Evolutionary conservation across 441 rosid species (phyloP).

Genomic region (Mallotus repandus): DNA sequence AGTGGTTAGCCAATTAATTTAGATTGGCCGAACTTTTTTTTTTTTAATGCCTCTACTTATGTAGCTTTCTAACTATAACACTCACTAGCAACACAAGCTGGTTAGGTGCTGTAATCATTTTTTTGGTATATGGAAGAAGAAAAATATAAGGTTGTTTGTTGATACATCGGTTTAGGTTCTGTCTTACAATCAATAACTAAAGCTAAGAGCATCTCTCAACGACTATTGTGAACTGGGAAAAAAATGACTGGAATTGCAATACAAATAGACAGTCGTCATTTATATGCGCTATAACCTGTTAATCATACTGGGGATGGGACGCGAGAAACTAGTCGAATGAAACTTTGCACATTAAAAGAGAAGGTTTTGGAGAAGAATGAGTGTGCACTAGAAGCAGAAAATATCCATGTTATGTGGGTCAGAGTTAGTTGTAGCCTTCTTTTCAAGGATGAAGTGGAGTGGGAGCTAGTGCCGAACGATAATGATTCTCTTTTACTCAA

Average conservation of each 20-base stretch:
- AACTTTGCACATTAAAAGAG: too few species aligned
- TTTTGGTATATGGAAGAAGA: too few species aligned
- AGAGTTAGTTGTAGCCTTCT: neutral
- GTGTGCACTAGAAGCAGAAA: neutral
- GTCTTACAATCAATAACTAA: too few species aligned
- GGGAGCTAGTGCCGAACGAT: neutral
- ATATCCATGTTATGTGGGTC: constrained; percentile 5
- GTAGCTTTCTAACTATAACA: neutral
- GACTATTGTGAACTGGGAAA: neutral
- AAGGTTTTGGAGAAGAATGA: too few species aligned
- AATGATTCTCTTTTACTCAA: constrained; percentile 11
- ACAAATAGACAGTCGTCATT: neutral
- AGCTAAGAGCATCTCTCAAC: neutral
- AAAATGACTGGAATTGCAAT: neutral
- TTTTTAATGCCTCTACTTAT: neutral
- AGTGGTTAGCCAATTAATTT: neutral
- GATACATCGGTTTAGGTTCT: too few species aligned
- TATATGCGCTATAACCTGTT: too few species aligned
- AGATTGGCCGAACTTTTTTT: neutral
- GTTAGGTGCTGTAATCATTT: too few species aligned
- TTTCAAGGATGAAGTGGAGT: constrained; percentile 4
- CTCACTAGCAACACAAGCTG: neutral
- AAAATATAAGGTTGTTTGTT: too few species aligned
- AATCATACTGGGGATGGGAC: too few species aligned
- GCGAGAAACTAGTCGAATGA: too few species aligned